Percentiles rank a stretch among this genome's conserved stretches.
Conservation (phyloP, 2,329 filamentous ascomycete species). For the Xylaria sp. region DNA sequence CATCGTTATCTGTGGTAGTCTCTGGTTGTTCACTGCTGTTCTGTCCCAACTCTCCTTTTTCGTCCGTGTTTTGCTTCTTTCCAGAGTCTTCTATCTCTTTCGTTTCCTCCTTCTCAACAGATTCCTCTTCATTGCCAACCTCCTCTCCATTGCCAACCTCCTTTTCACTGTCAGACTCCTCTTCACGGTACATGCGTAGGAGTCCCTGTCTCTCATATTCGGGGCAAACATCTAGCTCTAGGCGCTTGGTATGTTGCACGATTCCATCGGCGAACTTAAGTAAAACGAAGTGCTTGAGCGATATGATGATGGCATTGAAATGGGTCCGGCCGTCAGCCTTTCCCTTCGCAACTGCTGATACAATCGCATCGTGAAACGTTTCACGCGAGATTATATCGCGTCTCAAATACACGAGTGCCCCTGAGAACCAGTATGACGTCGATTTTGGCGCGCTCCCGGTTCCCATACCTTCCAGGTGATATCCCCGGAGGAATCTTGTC, state of each 20-base stretch:
- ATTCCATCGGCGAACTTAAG: constrained; percentile 16
- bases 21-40: no score
- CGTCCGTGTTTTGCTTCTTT: no score
- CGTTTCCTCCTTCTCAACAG: not conserved
- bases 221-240: not conserved
- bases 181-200: not conserved
- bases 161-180: not conserved
- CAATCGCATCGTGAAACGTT: constrained; percentile 20
- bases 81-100: no score
- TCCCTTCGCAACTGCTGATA: constrained; percentile 18
- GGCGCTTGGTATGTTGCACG: constrained; percentile 25
- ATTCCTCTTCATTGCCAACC: not conserved
- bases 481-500: not conserved
- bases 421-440: constrained; percentile 27
- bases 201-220: not conserved
- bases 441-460: constrained; percentile 14
- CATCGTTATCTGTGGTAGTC: no score
- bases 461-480: constrained; percentile 15
- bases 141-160: not conserved
- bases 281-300: constrained; percentile 23
- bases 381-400: constrained; percentile 19
- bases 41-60: no score
- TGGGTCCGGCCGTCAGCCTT: constrained; percentile 17
- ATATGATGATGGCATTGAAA: constrained; percentile 21
- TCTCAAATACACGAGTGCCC: constrained; percentile 19